Evolutionary conservation across 805 yeast species (phyloP), one percentile per base, ranked within the genome.

Genomic region (Wickerhamomyces strasburgensis): DNA sequence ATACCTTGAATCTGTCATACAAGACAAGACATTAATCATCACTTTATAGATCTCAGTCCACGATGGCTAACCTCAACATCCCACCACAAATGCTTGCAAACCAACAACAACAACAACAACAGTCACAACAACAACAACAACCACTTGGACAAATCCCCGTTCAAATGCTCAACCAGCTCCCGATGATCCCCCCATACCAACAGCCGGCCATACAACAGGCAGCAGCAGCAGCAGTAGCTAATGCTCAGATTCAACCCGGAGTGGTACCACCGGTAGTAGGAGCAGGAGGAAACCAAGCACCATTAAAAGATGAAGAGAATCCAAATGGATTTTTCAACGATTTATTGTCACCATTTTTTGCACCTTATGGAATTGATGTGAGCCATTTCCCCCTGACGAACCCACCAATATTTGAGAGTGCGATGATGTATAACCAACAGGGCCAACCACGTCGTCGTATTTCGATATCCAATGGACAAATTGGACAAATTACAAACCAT

Each of bases 391-490:
- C 72, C 2, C 47, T 67, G 49, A 67, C 72, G 6, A 65, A 65
- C 38, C 72, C 72, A 1, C 72, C 72, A 5, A 67, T 67, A 24
- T 67, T 67, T 39, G 70, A 67, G 38, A 61, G 63, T 41, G 58
- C 81, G 56, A 43, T 66, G 62, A 60, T 54, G 55, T 21, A 38
- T 49, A 51, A 37, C 64, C 52, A 6, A 54, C 65, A 15, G 52
- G 71, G 48, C 23, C 48, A 44, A 15, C 48, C 33, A 31, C 65
- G 81, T 53, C 67, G 93, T 55, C 70, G 94, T 54, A 78, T 84
- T 3, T 83, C 93, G 30, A 84, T 84, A 35, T 81, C 90, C 9
- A 84, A 84, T 60, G 94, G 94, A 51, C 94, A 84, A 53, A 84
- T 84, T 46, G 84, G 88, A 33, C 94, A 84, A 52, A 72, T 84